Evolutionary conservation across 805 yeast species (phyloP), one percentile per base, ranked within the genome.

Genomic region (Myxozyma mucilagina): DNA sequence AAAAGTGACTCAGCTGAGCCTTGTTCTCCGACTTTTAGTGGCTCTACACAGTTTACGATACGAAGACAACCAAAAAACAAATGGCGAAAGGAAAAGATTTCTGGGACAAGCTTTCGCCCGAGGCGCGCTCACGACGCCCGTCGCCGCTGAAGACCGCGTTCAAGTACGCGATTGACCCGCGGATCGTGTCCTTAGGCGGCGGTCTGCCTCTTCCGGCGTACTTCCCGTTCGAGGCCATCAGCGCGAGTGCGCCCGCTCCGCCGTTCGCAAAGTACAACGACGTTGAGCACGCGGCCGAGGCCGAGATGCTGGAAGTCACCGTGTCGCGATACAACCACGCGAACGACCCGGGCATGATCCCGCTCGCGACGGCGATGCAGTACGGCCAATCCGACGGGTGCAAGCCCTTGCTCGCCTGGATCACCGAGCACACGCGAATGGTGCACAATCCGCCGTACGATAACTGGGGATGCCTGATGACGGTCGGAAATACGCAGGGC

Each of bases 191-290:
- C 72, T 82, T 93, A 58, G 98, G 97, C 57, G 99, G 98, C 69
- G 99, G 99, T 7, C 82, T 93, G 69, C 99, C 99, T 13, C 78
- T 90, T 73, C 78, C 97, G 31, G 93, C 88, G 65, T 88, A 89
- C 76, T 93, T 93, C 82, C 98, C 99, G 47, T 90, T 93, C 82
- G 90, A 91, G 70, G 83, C 84, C 67, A 73, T 93, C 60, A 73
- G 80, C 24, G 87, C 87, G 13, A 84, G 83, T 58, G 72, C 69
- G n/a, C 96, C 97, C 59, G 80, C 84, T 11, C 87, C 94, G 24
- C 96, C 96, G 1, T 93, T 91, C 73, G 70, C 78, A 13, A 79
- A 84, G 34, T 97, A 97, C 57, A 87, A 90, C 64, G 67, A 67
- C 41, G 67, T 71, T 47, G 68, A 63, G 36, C 36, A 13, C 61